These are phyloP conservation scores for Ajuga chamaepitys DNA, from an alignment of 257 asterid species.

Conservation along the genomic window DNA sequence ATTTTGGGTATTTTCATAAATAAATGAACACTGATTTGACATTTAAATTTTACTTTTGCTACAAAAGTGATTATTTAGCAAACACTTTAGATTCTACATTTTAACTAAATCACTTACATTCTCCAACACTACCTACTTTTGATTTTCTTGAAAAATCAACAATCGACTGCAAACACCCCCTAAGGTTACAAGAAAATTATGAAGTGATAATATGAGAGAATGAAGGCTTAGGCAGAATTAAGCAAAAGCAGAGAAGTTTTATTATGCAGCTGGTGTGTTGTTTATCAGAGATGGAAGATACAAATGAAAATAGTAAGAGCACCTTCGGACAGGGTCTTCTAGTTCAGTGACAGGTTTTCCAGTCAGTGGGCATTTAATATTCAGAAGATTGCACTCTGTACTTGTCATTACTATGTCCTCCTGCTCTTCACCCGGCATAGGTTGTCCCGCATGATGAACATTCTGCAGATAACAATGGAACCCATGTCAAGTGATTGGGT, in stretches of 20 bases:
- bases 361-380: constrained; percentile 64
- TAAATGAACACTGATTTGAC: too few relatives aligned
- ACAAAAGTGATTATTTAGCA: too few relatives aligned
- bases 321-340: constrained; percentile 83
- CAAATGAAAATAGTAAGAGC: background rate
- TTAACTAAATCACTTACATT: too few relatives aligned
- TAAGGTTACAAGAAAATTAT: too few relatives aligned
- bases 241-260: background rate
- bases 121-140: too few relatives aligned
- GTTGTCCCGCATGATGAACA: constrained; percentile 89
- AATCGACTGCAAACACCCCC: too few relatives aligned
- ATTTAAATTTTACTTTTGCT: too few relatives aligned
- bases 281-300: background rate
- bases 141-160: too few relatives aligned
- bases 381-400: constrained; percentile 59
- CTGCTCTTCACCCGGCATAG: constrained; percentile 98
- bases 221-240: background rate
- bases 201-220: background rate
- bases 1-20: too few relatives aligned
- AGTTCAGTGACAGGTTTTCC: constrained; percentile 81
- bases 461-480: constrained; percentile 40
- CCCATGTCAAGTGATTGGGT: background rate
- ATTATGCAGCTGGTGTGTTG: background rate
- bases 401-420: constrained; percentile 93
- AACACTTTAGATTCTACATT: too few relatives aligned